A percentile compares a stretch with the other conserved stretches of the same genome.
These are phyloP conservation scores for Conoideocrella luteorostrata DNA, from an alignment of 2,329 filamentous ascomycete genomes.

Conservation along the genomic window DNA sequence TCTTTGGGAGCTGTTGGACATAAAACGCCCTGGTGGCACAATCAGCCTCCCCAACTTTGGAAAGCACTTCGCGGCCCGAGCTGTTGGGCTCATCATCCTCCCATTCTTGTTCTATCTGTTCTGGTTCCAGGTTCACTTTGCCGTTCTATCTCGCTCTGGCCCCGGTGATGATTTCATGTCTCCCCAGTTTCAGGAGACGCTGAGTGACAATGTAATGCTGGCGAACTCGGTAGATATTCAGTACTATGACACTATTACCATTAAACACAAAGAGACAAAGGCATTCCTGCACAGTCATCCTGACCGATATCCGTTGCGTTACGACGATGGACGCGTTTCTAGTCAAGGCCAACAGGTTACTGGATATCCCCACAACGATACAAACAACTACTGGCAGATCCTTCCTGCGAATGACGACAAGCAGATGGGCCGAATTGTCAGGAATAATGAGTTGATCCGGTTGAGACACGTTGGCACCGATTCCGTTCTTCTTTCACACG, in stretches of 20 bases:
- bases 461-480: constrained; percentile 83
- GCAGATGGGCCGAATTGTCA: constrained; percentile 57
- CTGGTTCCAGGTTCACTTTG: constrained; percentile 99
- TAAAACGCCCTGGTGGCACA: constrained; percentile 78
- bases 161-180: constrained; percentile 99
- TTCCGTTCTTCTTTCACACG: constrained; percentile 81
- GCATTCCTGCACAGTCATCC: constrained; percentile 90
- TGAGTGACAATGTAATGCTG: constrained; percentile 91
- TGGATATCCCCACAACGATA: constrained; percentile 95
- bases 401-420: constrained; percentile 60
- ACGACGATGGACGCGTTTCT: constrained; percentile 94
- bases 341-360: constrained; percentile 98
- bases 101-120: constrained; percentile 98
- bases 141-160: constrained; percentile 79
- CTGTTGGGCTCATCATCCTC: constrained; percentile 79
- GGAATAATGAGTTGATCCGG: constrained; percentile 78
- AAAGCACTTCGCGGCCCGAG: constrained; percentile 84
- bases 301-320: constrained; percentile 84
- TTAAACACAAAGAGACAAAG: constrained; percentile 97
- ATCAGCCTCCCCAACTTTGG: constrained; percentile 72
- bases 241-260: constrained; percentile 81
- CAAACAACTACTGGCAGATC: constrained; percentile 98
- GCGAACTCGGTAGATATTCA: constrained; percentile 79
- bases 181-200: constrained; percentile 93
- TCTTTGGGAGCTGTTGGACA: constrained; percentile 87